Evolutionary conservation across 1,139 yeast genomes (phyloP).

Genomic region (Scheffersomyces insectosa): DNA sequence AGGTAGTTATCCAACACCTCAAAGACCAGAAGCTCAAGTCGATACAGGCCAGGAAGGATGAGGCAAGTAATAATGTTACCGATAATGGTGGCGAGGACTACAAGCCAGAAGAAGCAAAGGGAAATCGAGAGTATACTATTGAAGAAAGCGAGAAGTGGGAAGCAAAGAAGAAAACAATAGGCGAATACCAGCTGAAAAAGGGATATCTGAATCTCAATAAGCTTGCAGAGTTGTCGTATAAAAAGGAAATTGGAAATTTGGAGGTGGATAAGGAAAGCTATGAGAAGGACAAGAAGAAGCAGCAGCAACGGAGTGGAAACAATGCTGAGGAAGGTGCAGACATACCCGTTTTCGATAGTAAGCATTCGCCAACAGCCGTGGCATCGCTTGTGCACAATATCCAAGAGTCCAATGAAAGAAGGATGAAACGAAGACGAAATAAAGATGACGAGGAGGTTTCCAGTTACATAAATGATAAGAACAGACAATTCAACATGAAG

Average conservation of each 20-base stretch:
- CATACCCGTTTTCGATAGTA: neutral
- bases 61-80: neutral
- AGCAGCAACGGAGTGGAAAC: conserved; percentile 10
- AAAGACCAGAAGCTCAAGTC: conserved; percentile 14
- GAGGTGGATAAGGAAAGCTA: conserved; percentile 47
- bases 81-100: conserved; percentile 11
- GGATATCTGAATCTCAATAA: conserved; percentile 45
- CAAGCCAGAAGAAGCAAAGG: conserved; percentile 35
- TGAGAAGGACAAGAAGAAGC: conserved; percentile 27
- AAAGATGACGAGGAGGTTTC: conserved; percentile 35
- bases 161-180: conserved; percentile 31
- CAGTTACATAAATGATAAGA: conserved; percentile 66
- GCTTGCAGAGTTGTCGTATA: conserved; percentile 57
- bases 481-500: conserved; percentile 76
- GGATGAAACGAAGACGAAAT: conserved; percentile 31
- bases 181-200: conserved; percentile 9
- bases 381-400: conserved; percentile 40
- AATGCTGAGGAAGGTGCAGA: neutral
- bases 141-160: conserved; percentile 74
- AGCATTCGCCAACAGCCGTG: conserved; percentile 37
- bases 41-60: conserved; percentile 4
- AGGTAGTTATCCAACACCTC: conserved; percentile 18
- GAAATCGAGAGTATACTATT: conserved; percentile 64
- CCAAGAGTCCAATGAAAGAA: conserved; percentile 34
- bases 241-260: conserved; percentile 42